Conservation (phyloP, 2,329 filamentous ascomycete genomes). For the Fusarium dimerum region DNA sequence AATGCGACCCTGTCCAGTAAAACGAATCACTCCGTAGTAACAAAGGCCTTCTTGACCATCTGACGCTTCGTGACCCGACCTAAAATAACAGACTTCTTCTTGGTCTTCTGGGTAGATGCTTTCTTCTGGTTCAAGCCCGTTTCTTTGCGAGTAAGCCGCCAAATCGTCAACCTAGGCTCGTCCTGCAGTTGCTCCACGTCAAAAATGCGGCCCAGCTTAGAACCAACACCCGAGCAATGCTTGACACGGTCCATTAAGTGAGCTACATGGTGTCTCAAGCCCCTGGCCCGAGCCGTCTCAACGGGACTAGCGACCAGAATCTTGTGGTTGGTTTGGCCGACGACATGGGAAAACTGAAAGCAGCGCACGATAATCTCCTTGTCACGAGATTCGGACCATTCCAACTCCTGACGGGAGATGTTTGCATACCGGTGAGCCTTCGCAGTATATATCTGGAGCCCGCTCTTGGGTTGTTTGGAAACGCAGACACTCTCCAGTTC, state of each 20-base stretch:
- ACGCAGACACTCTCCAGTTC: background rate
- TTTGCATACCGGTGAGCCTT: background rate
- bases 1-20: too few species aligned
- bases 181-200: background rate
- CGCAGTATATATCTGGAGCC: conserved; percentile 1
- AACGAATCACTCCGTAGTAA: too few species aligned
- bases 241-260: conserved; percentile 3
- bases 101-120: background rate
- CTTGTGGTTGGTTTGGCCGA: background rate
- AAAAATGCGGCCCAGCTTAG: background rate
- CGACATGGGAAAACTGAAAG: background rate
- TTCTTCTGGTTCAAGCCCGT: background rate
- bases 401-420: background rate
- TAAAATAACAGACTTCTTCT: background rate
- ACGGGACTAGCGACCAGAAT: background rate
- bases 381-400: conserved; percentile 4
- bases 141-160: conserved; percentile 5
- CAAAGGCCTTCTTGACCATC: too few species aligned
- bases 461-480: background rate
- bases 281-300: background rate
- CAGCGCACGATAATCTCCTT: conserved; percentile 7
- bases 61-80: background rate
- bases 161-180: background rate
- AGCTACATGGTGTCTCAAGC: conserved; percentile 3
- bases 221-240: background rate